Base-by-base conservation (phyloP, 345 rosid species). In the Eucalyptus grandis region DNA sequence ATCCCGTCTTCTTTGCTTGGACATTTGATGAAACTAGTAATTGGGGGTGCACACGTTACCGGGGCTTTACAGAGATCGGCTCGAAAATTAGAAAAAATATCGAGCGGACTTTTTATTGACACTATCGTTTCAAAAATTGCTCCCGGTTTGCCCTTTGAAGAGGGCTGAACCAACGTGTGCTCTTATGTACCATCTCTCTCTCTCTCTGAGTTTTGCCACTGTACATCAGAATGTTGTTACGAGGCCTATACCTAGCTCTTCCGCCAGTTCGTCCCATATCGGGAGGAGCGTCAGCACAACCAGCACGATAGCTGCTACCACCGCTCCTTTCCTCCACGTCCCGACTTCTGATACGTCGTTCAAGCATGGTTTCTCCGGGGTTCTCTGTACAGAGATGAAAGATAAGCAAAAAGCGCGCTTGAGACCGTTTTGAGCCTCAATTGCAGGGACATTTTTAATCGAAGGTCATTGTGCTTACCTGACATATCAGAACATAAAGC, bases 271-370 rank as follows among this genome's bases (percentile, higher is more conserved):
- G 86, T 98, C 99, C 95, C 98, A 95, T 72, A 98, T 94, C 2
- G 99, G 99, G 82, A 98, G 93, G 37, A 98, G 97, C 4, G 97
- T 98, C 91, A 97, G 90, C 65, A 95, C 88, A 34, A 95, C 98
- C 51, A 96, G 93, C 54, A 95, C 86, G 56, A 95, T 90, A 8
- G 98, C 95, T 22, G 91, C 89, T 4, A 87, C 89, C 4, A 98
- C 99, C 30, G 91, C 91, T 8, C 93, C 93, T 90, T 97, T 95
- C 92, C 99, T 95, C 99, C 96, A 98, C n/a, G 95, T 95, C 87
- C 99, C 99, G 14, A 95, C 99, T 88, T 95, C 99, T 5, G 98
- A 94, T 91, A 97, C 99, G 31, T 98, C 98, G 16, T 98, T 98
- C 87, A 98, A 90, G 93, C 99, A 98, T 49, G 99, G 94, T 92